Base-by-base conservation (phyloP, 768 basidiomycete genomes). In the Kwoniella pini region DNA sequence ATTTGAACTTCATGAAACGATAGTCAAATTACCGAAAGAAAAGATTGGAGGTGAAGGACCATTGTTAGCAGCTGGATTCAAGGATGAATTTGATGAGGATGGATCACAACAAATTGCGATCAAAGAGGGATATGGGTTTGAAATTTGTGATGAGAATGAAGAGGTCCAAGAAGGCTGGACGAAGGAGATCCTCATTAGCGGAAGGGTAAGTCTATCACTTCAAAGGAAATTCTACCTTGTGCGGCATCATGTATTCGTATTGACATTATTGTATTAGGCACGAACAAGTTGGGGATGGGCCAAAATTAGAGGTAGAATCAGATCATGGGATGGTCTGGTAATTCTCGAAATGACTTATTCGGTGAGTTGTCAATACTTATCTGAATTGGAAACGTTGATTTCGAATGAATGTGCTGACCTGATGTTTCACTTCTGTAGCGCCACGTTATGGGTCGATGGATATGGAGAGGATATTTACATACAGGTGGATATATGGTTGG, bases 301-400 rank as follows among this genome's bases (percentile, higher is more conserved):
- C 5, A 62, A 57, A 31, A 52, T 76, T 1, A 63, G 71, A 42
- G 77, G 77, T 1, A 52, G 77, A 44, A 67, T 78, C 3, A 53
- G 77, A 38, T 61, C 67, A 6, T 78, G 77, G 77, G 77, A 78
- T 54, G 77, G 77, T 2, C 45, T 78, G 38, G 67, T 78, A 6
- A 73, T 62, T 0, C 48, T 78, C 17, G 49, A 44, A 17, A 52
- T 72, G 19, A 57, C 60, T 36, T 75, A 75, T 52, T 54, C 64
- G 36, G 70, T 71, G 26, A 63, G 68, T 59, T 22, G 28, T 12
- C 9, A 7, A 1, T 12, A 26, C 13, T 12, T 12, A 26, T 53
- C 40, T 4, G 22, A 24, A 36, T 4, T 9, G 2, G 6, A 11
- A 11, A 9, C 10, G n/a, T 6, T 15, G 12, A 13, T 17, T 43